Base-by-base conservation (phyloP, 176 grass and related monocot species). In the Tuctoria greenei region DNA sequence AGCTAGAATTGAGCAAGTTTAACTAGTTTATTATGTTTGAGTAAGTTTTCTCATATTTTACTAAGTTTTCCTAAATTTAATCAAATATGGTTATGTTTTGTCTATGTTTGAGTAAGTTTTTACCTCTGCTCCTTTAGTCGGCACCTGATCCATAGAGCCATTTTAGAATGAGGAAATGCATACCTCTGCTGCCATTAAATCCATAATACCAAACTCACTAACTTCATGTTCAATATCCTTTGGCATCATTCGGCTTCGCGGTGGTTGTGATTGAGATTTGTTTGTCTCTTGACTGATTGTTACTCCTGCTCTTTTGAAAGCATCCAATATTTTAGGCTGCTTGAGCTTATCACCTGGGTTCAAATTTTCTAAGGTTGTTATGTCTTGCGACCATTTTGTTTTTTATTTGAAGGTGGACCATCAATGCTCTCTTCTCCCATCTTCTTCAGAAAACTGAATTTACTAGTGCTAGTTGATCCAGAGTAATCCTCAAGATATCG, bases 131-230 rank as follows among this genome's bases (percentile, higher is more conserved):
- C n/a, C n/a, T n/a, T n/a, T n/a, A n/a, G n/a, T n/a, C n/a, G n/a
- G n/a, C n/a, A 49, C 23, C 14, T 62, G 16, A 61, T 76, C 21
- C 7, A 23, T 23, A 67, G 61, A 35, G 10, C 56, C 45, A 36
- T 66, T 27, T 61, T 70, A 62, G 61, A 54, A 42, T 54, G 25
- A 74, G 71, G 54, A 55, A 55, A 64, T 50, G 62, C 62, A 69
- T 82, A 93, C 90, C 88, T 93, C 90, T 71, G 76, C 71, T 77
- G 85, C 82, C 47, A 85, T 82, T 79, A 97, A 65, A 85, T 93
- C 93, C 71, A 91, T 58, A 85, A 71, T 37, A 46, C 86, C 90
- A 87, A 93, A 64, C 79, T 91, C 78, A 66, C 82, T 66, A 60
- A 49, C 61, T 54, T 91, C 88, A 41, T 72, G 72, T 82, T 91